Percentiles rank a stretch among this genome's conserved stretches.
Evolutionary conservation across 192 early-diverging fungal genomes (phyloP).

Genomic region (Podila verticillata): DNA sequence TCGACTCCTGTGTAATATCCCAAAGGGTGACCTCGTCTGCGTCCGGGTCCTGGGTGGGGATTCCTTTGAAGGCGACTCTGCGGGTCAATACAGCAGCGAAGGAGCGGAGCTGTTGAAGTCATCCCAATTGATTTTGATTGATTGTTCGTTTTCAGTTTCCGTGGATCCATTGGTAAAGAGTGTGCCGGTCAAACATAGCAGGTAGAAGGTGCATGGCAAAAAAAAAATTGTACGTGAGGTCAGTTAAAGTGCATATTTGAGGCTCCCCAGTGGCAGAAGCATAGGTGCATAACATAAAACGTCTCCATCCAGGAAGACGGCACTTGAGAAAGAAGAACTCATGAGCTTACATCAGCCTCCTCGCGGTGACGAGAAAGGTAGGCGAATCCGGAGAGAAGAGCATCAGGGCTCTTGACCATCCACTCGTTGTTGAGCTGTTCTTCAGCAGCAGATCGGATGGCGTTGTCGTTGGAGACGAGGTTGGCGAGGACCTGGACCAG

Average conservation of each 20-base stretch:
- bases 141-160: background rate
- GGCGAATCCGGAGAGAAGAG: constrained; percentile 62
- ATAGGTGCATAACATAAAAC: background rate
- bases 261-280: constrained; percentile 5
- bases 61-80: constrained; percentile 66
- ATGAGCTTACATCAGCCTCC: constrained; percentile 42
- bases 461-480: constrained; percentile 64
- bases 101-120: constrained; percentile 56
- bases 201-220: background rate
- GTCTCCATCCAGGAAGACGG: background rate
- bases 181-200: background rate
- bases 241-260: background rate
- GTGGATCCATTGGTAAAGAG: too few species aligned
- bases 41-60: constrained; percentile 51
- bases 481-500: constrained; percentile 61
- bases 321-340: background rate
- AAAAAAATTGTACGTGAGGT: background rate
- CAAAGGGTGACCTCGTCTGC: constrained; percentile 65
- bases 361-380: constrained; percentile 61
- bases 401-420: constrained; percentile 64
- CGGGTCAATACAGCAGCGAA: constrained; percentile 65
- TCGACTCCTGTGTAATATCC: constrained; percentile 71
- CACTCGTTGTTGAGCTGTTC: constrained; percentile 68
- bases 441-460: constrained; percentile 63
- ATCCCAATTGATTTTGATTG: background rate